Evolutionary conservation across 1,139 yeast species (phyloP).

Genomic region (Suhomyces terraborum): DNA sequence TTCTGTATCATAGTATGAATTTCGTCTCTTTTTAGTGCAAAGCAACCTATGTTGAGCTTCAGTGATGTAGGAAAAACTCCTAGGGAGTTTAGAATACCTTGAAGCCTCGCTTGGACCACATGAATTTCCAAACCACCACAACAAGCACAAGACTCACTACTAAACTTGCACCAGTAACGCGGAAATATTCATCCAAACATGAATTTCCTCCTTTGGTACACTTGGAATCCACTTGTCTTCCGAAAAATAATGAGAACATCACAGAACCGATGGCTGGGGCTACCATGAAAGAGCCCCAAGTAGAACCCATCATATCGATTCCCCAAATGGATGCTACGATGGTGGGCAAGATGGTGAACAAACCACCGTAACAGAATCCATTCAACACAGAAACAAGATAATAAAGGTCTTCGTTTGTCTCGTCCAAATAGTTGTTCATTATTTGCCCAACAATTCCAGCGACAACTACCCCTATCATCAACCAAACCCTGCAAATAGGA

Average conservation of each 20-base stretch:
- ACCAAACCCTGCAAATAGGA: slow-evolving; percentile 43
- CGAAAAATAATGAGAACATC: slow-evolving; percentile 70
- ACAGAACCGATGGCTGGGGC: slow-evolving; percentile 91
- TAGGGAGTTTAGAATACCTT: slow-evolving; percentile 11
- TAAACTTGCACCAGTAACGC: slow-evolving; percentile 34
- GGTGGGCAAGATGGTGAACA: slow-evolving; percentile 85
- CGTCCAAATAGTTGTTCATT: slow-evolving; percentile 13
- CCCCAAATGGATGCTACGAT: slow-evolving; percentile 87
- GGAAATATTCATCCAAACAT: slow-evolving; percentile 39
- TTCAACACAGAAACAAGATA: slow-evolving; percentile 51
- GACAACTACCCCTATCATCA: slow-evolving; percentile 42
- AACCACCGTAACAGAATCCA: slow-evolving; percentile 80
- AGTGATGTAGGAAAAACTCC: too few relatives aligned
- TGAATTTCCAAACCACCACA: slow-evolving; percentile 34
- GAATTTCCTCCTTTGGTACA: slow-evolving; percentile 24
- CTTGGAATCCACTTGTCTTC: slow-evolving; percentile 56
- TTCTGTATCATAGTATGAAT: too few relatives aligned
- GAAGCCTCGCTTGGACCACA: slow-evolving; percentile 40
- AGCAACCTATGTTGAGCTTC: too few relatives aligned
- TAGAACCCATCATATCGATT: slow-evolving; percentile 82
- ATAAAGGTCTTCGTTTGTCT: slow-evolving; percentile 21
- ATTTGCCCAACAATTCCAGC: slow-evolving; percentile 50
- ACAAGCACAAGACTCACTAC: slow-evolving; percentile 34
- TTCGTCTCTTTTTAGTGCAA: too few relatives aligned
- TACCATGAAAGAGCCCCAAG: slow-evolving; percentile 89